These are phyloP conservation scores for Leucocoprinus sp. DNA, from an alignment of 768 basidiomycete genomes.

Conservation along the genomic window DNA sequence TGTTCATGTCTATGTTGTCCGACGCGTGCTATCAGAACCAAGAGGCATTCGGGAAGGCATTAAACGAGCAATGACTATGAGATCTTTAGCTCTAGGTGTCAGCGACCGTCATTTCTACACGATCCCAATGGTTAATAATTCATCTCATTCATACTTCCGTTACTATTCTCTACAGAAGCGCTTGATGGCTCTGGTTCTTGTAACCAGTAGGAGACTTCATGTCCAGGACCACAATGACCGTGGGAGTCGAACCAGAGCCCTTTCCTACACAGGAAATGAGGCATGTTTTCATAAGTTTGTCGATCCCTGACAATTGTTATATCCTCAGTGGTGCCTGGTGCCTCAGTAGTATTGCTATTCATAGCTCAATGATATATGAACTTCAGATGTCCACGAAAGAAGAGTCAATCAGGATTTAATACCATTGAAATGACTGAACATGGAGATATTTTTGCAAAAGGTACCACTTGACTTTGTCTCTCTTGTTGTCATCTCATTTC, in stretches of 20 bases:
- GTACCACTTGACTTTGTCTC: constrained; percentile 16
- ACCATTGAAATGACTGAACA: constrained; percentile 87
- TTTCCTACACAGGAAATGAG: constrained; percentile 63
- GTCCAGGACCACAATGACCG: constrained; percentile 54
- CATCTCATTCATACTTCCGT: background rate
- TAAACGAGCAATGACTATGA: background rate
- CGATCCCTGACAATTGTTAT: constrained; percentile 74
- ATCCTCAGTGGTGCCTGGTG: no score
- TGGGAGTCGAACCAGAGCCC: constrained; percentile 57
- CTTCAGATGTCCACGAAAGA: constrained; percentile 93
- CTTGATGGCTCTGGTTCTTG: constrained; percentile 13
- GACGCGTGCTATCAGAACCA: no score
- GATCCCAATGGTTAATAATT: background rate
- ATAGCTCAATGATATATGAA: constrained; percentile 71
- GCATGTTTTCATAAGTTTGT: constrained; percentile 61
- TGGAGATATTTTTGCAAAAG: constrained; percentile 33
- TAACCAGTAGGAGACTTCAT: constrained; percentile 61
- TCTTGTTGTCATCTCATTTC: constrained; percentile 20
- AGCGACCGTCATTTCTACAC: no score
- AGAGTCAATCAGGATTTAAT: constrained; percentile 46
- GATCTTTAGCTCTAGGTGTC: no score
- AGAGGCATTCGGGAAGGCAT: background rate
- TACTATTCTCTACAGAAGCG: no score
- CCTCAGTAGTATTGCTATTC: no score
- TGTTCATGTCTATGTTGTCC: background rate